These are phyloP conservation scores for Erysimum cheiri DNA, from an alignment of 441 rosid species.

Conservation along the genomic window DNA sequence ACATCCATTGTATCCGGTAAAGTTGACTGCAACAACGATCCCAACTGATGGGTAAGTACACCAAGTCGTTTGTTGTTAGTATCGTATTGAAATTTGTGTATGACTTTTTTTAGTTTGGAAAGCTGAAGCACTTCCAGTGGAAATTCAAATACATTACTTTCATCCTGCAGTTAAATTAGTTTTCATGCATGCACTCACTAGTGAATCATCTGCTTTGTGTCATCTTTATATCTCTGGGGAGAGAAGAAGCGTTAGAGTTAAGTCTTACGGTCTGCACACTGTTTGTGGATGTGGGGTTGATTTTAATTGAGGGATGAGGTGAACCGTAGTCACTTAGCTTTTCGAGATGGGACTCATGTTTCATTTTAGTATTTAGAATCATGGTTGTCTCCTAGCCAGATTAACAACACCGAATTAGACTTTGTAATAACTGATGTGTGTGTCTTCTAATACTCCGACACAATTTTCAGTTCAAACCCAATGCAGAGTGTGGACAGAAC, in stretches of 20 bases:
- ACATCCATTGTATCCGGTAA: constrained; percentile 73
- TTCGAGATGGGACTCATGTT: constrained; percentile 5
- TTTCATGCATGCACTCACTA: constrained; percentile 1
- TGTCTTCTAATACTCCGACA: constrained; percentile 31
- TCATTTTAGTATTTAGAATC: constrained; percentile 18
- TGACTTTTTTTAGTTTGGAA: neutral
- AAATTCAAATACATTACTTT: neutral
- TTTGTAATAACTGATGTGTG: neutral
- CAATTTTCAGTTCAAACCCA: constrained; percentile 69
- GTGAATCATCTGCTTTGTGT: constrained; percentile 10
- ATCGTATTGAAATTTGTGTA: neutral
- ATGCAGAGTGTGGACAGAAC: constrained; percentile 72
- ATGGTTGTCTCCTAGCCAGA: constrained; percentile 16
- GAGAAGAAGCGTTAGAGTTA: constrained; percentile 12
- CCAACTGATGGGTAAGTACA: constrained; percentile 84
- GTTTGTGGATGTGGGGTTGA: constrained; percentile 25
- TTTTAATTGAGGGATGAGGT: constrained; percentile 11
- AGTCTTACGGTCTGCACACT: constrained; percentile 9
- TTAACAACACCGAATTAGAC: neutral
- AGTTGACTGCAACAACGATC: constrained; percentile 57
- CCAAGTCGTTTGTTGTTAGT: neutral
- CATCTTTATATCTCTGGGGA: neutral
- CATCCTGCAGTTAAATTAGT: constrained; percentile 27
- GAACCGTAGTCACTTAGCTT: constrained; percentile 11
- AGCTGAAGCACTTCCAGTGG: constrained; percentile 6